Base-by-base conservation (phyloP, 306 rosid genomes). In the Sicyos baderoa region DNA sequence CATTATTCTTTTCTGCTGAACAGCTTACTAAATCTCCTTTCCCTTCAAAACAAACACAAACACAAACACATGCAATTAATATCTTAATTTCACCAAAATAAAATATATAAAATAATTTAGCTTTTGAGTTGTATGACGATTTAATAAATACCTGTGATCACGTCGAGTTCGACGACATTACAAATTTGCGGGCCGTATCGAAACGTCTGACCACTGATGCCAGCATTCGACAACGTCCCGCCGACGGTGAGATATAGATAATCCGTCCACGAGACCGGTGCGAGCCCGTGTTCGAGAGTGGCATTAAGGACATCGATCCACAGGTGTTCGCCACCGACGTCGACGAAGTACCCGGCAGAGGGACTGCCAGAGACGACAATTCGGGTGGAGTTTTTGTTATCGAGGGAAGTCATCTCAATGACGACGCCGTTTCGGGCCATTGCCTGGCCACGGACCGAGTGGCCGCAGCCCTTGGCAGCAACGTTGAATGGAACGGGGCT, bases 201-300 rank as follows among this genome's bases (percentile, higher is more conserved):
- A 40, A 88, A 88, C 4, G 89, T 59, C 60, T 90, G 99, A 11
- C 99, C 99, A 44, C 99, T 84, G 1, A 94, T 86, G 5, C 99
- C 96, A 9, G 99, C 99, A 49, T 90, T 90, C 19, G 91, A 90
- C 59, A 94, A 88, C 5, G 97, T 94, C n/a, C 99, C 99, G 16
- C 95, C 97, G 45, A 88, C 90, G 0, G 86, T 85, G 21, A 94
- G 51, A 64, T 64, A 76, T 73, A 94, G 75, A 40, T 94, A 94
- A 23, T 94, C 99, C 6, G 96, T 88, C 97, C 96, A 94, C 3
- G 96, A 82, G 5, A 75, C 75, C 0, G 91, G 97, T 0, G 97
- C 55, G 10, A 86, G 79, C 3, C 96, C 96, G 64, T 23, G 59
- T 15, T 83, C 64, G 2, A 90, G 84, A 1, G 88, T 67, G 19